These are phyloP conservation scores for Stagonosporopsis vannaccii DNA, from an alignment of 2,329 filamentous ascomycete species.

Conservation along the genomic window DNA sequence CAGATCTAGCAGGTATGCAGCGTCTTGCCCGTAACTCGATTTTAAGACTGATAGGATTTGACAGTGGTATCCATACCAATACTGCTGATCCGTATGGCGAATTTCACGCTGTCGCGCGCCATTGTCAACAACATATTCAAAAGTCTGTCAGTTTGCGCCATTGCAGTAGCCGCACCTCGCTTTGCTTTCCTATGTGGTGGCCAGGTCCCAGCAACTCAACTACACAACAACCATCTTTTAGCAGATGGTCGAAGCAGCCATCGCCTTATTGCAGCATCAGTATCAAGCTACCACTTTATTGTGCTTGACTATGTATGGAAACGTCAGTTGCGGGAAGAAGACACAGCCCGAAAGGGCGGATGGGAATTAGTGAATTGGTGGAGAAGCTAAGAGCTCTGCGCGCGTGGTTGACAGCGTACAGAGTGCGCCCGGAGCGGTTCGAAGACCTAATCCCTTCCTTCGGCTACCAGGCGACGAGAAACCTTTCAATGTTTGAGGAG, in stretches of 20 bases:
- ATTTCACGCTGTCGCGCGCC: conserved; percentile 18
- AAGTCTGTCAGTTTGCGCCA: conserved; percentile 17
- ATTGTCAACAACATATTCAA: conserved; percentile 25
- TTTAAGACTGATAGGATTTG: conserved; percentile 3
- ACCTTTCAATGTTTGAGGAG: not conserved
- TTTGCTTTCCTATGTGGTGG: not conserved
- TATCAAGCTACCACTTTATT: conserved; percentile 24
- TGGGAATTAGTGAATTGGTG: conserved; percentile 2
- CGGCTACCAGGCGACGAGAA: too few species aligned
- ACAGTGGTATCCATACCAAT: conserved; percentile 23
- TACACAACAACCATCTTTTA: conserved; percentile 16
- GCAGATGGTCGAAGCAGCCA: conserved; percentile 22
- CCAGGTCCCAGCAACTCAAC: conserved; percentile 1
- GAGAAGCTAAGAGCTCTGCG: not conserved
- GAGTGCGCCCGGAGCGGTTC: not conserved
- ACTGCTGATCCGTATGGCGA: conserved; percentile 25
- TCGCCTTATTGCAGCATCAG: conserved; percentile 19
- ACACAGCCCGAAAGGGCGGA: not conserved
- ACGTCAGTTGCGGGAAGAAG: not conserved
- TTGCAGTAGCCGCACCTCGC: conserved; percentile 1
- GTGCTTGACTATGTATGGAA: conserved; percentile 12
- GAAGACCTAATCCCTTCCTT: not conserved
- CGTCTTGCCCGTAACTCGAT: not conserved
- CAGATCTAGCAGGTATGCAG: conserved; percentile 21
- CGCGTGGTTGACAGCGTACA: not conserved